These are phyloP conservation scores for Streptanthus diversifolius DNA, from an alignment of 345 rosid genomes.

Conservation along the genomic window DNA sequence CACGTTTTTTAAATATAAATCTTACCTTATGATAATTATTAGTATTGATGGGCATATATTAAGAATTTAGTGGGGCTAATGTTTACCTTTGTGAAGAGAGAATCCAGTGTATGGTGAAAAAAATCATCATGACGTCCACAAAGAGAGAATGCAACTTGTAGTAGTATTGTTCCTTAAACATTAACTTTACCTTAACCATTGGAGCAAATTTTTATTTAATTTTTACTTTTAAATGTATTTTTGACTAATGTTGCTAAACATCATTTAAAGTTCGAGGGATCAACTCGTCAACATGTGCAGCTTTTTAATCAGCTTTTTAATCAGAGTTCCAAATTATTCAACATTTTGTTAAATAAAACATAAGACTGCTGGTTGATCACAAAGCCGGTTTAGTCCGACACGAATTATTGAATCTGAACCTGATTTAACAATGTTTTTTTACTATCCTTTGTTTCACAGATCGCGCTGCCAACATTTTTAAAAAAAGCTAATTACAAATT, in stretches of 20 bases:
- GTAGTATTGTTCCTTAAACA: conserved; percentile 5
- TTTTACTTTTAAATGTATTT: not conserved
- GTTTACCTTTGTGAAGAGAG: not conserved
- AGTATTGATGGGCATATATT: not conserved
- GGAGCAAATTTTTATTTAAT: conserved; percentile 2
- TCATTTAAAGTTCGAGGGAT: conserved; percentile 3
- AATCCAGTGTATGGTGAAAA: conserved; percentile 10
- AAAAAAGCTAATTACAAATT: too few relatives aligned
- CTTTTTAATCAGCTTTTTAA: conserved; percentile 11
- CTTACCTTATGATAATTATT: not conserved
- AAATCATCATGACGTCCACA: conserved; percentile 23
- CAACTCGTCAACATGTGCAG: not conserved
- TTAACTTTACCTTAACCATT: conserved; percentile 18
- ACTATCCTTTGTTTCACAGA: not conserved
- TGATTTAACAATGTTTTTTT: not conserved
- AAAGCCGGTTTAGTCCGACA: not conserved
- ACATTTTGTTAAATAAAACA: not conserved
- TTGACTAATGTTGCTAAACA: conserved; percentile 12
- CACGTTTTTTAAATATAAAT: not conserved
- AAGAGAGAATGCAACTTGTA: conserved; percentile 25
- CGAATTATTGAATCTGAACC: not conserved
- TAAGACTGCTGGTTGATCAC: not conserved
- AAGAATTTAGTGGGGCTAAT: conserved; percentile 14
- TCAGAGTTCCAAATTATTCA: not conserved
- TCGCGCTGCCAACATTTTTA: not conserved